Base-by-base conservation (phyloP, 352 stramenopile genomes). In the Phytophthora vignae region DNA sequence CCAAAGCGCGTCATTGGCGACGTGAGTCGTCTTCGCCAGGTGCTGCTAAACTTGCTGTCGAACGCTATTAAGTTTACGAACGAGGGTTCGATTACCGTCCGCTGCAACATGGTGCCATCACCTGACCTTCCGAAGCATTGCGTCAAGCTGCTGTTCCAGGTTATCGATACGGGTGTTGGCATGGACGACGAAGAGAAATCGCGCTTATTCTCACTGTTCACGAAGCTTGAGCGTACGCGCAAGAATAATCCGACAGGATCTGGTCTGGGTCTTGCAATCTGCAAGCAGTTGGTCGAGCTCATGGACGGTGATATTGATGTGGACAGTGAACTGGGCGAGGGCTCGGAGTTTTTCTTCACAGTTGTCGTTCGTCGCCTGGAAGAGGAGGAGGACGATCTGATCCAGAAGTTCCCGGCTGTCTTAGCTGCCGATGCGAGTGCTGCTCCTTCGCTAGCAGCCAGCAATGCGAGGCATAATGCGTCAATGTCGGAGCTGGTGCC, bases 61-160 rank as follows among this genome's bases (percentile, higher is more conserved):
- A 94, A 94, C 42, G 81, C 85, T 14, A 92, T 94, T 57, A 94
- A 94, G 71, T 94, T 94, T 52, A 93, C 87, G 21, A 84, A 89
- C 42, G 63, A 88, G 27, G 86, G 87, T 31, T 82, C 80, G n/a
- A 91, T 94, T 38, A 90, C 82, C 19, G 79, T 94, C 9, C 83
- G 79, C 19, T 90, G 83, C 59, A 89, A 73, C 60, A 74, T 76
- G n/a, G 83, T 92, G 17, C 83, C 78, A 21, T 80, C 79, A 2
- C 82, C 81, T 14, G 79, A 88, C 48, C 70, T 89, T 19, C 73
- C 84, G 0, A 86, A 84, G 54, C 71, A 84, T 60, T 83, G 78
- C 31, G 76, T 90, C 2, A 90, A 93, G 68, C 68, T 94, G 27
- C 68, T 91, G 29, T 90, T 90, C 60, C 79, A 91, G 68, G 87